Base-by-base conservation (phyloP, 2,329 filamentous ascomycete species). In the Colletotrichum somersetense region DNA sequence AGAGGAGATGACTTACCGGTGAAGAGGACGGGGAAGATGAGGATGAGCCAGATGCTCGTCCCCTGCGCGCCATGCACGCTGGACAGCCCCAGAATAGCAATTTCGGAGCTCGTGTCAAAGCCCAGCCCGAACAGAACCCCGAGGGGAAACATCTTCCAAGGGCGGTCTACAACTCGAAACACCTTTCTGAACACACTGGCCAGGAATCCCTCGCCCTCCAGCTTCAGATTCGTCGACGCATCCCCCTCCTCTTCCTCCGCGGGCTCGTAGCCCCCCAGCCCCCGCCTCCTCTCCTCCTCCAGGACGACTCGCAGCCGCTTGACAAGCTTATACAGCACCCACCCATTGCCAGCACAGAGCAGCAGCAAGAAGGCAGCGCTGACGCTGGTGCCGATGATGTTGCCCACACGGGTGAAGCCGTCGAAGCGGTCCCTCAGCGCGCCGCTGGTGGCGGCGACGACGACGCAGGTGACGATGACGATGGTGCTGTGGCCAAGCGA, bases 61-160 rank as follows among this genome's bases (percentile, higher is more conserved):
- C 96, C 96, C 73, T 92, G 88, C 0, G 94, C 91, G 0, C 93
- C 95, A 77, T 98, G 93, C 1, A 99, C 91, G 40, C 93, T 95
- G 0, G 94, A 93, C 74, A 98, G 97, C 0, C 96, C 96, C 0
- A 99, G 83, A 10, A 99, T 87, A 0, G 96, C 96, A 77, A 98
- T 93, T 80, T 99, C 96, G 10, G 94, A 97, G 52, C 93, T 97
- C 0, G 96, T 98, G 79, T 98, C 96, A 79, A 99, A 98, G 0
- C 96, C 96, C 0, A 98, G 86, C 0, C 96, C 96, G 77, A 96
- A 98, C 5, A 98, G 84, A 0, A 98, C 87, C 0, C 96, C 96
- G 0, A 97, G 84, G 0, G 94, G 95, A 76, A 97, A 96, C 95
- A 97, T 97, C 81, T 98, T 98, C 96, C 96, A 98, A 0, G 93